Evolutionary conservation across 441 rosid species (phyloP).

Genomic region (Breynia disticha): DNA sequence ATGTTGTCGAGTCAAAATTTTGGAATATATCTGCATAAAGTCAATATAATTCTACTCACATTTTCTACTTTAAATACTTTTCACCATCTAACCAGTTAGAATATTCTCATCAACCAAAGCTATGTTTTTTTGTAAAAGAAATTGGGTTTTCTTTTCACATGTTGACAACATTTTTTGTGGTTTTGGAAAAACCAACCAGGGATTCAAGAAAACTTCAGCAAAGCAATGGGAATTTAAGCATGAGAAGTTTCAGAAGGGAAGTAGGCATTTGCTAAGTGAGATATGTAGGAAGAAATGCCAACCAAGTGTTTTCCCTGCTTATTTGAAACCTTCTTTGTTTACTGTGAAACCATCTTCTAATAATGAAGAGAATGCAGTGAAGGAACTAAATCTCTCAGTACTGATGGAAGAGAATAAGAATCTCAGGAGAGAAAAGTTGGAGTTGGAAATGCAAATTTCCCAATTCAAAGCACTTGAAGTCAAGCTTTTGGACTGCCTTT

Average conservation of each 20-base stretch:
- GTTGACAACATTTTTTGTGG: no score
- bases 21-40: no score
- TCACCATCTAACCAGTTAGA: no score
- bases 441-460: constrained; percentile 32
- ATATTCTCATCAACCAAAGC: no score
- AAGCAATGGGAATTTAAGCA: constrained; percentile 56
- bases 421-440: constrained; percentile 31
- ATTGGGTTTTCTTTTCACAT: no score
- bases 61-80: no score
- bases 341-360: constrained; percentile 25
- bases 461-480: constrained; percentile 32
- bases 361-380: not conserved
- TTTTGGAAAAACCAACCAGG: constrained; percentile 21
- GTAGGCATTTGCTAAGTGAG: constrained; percentile 34
- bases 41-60: no score
- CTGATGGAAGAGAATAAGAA: constrained; percentile 37
- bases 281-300: constrained; percentile 41
- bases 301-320: constrained; percentile 38
- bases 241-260: constrained; percentile 40
- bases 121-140: no score
- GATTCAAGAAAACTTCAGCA: constrained; percentile 52
- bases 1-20: no score
- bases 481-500: constrained; percentile 33
- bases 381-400: constrained; percentile 1
- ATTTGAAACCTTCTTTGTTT: constrained; percentile 28